A percentile compares a stretch with the other conserved stretches of the same genome.
phyloP scores from a whole-genome alignment of 106 monocot species.

The Allium fistulosum region DNA sequence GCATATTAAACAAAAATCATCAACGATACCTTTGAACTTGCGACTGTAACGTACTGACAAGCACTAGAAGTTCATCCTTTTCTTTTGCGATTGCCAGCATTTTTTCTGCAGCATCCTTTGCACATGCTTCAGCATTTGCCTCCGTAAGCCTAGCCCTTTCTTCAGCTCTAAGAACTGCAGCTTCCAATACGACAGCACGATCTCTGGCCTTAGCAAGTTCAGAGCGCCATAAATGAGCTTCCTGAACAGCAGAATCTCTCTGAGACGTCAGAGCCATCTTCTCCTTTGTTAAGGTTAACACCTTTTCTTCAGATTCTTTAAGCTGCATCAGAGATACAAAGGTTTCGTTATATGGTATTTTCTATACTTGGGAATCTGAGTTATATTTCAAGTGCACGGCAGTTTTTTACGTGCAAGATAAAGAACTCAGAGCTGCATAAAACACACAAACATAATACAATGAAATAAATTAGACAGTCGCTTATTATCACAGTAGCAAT shows the following conservation, averaged over 20 bases:
- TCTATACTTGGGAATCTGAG: too few relatives aligned
- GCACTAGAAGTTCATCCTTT: constrained; percentile 76
- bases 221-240: constrained; percentile 82
- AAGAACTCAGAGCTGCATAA: too few relatives aligned
- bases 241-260: constrained; percentile 73
- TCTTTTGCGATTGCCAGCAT: constrained; percentile 49
- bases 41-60: constrained; percentile 62
- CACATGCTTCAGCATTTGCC: constrained; percentile 50
- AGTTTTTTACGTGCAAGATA: too few relatives aligned
- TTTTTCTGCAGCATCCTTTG: constrained; percentile 63
- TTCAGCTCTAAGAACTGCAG: constrained; percentile 86
- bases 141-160: constrained; percentile 75
- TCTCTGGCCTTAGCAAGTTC: constrained; percentile 96
- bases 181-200: constrained; percentile 78
- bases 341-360: background rate
- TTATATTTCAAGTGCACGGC: too few relatives aligned
- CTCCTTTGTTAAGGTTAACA: constrained; percentile 37
- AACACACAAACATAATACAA: too few relatives aligned
- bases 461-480: too few relatives aligned
- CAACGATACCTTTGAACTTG: constrained; percentile 70
- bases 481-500: too few relatives aligned
- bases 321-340: constrained; percentile 25
- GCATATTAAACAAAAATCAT: too few relatives aligned
- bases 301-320: constrained; percentile 68
- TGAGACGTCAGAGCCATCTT: constrained; percentile 56